Conservation (phyloP, 106 monocot species). For the Agapanthus africanus region DNA sequence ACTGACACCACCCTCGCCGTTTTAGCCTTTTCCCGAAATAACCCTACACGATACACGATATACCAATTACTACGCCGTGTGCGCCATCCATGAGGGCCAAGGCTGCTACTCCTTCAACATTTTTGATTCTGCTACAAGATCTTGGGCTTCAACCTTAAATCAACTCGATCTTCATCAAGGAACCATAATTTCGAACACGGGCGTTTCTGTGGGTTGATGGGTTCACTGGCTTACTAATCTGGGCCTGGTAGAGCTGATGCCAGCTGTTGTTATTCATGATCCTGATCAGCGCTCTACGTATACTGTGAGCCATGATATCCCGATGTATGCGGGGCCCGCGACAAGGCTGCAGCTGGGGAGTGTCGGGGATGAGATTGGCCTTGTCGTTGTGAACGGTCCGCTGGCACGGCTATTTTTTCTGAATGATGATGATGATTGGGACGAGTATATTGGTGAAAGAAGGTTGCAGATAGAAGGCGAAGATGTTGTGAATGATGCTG, state of each 20-base stretch:
- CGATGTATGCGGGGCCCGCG: not conserved
- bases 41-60: not conserved
- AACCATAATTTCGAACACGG: too few species aligned
- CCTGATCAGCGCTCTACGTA: too few species aligned
- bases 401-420: too few species aligned
- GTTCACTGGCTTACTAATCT: not conserved
- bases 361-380: not conserved
- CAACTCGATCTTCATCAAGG: not conserved
- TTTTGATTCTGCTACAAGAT: not conserved
- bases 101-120: not conserved
- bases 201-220: not conserved
- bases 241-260: too few species aligned
- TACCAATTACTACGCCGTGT: not conserved
- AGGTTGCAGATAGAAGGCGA: too few species aligned
- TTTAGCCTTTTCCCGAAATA: too few species aligned
- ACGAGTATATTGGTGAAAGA: too few species aligned
- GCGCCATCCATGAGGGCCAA: not conserved
- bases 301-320: not conserved
- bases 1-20: too few species aligned
- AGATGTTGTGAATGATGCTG: too few species aligned
- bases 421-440: too few species aligned
- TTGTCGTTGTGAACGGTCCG: not conserved
- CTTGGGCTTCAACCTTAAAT: not conserved
- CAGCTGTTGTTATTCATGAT: too few species aligned
- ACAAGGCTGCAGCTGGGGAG: not conserved